Evolutionary conservation across 2,329 filamentous ascomycete genomes (phyloP).

Genomic region (Penicillium palitans): DNA sequence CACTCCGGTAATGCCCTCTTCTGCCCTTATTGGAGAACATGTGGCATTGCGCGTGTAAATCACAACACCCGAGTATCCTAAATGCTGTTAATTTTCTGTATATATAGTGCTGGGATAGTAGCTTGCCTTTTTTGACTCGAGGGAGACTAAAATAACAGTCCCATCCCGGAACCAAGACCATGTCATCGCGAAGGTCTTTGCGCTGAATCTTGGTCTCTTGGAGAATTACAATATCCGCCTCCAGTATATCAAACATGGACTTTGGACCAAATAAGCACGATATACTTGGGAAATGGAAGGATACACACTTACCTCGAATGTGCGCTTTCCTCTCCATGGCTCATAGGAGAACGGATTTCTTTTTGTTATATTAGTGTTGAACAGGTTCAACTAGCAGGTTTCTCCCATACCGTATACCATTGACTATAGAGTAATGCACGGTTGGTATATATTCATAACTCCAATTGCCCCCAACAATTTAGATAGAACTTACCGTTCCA

Average conservation of each 20-base stretch:
- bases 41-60: conserved; percentile 88
- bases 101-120: background rate
- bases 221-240: conserved; percentile 90
- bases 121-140: conserved; percentile 81
- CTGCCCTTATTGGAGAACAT: conserved; percentile 83
- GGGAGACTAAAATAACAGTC: conserved; percentile 95
- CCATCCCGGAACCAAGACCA: conserved; percentile 93
- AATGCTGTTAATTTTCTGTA: conserved; percentile 13
- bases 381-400: background rate
- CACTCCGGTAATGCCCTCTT: conserved; percentile 88
- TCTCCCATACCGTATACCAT: conserved; percentile 67
- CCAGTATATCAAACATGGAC: conserved; percentile 92
- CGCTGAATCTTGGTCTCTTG: conserved; percentile 96
- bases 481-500: conserved; percentile 68
- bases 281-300: background rate
- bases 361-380: background rate
- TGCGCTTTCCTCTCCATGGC: conserved; percentile 72
- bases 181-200: conserved; percentile 89
- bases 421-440: conserved; percentile 54
- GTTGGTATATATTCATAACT: conserved; percentile 26
- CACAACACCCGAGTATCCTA: conserved; percentile 92
- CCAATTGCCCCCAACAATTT: background rate
- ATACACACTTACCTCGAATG: conserved; percentile 60
- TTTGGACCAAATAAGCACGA: conserved; percentile 34
- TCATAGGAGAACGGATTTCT: conserved; percentile 83